These are phyloP conservation scores for Aotearoamyces nothofagi DNA, from an alignment of 2,329 filamentous ascomycete species.

Conservation along the genomic window DNA sequence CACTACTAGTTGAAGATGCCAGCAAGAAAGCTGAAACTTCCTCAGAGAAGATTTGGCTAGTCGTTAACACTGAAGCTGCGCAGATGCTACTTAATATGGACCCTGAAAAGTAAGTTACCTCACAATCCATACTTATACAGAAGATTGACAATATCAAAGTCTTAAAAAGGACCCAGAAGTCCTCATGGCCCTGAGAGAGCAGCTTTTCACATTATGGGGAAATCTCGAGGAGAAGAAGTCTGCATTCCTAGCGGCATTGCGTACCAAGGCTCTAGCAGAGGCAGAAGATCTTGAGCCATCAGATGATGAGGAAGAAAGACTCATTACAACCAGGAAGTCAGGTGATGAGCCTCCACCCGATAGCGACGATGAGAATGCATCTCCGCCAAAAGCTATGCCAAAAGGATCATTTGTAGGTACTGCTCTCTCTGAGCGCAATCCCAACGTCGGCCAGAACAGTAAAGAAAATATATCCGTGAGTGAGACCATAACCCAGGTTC, in stretches of 20 bases:
- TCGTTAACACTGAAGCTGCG: constrained; percentile 46
- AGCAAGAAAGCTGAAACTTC: constrained; percentile 18
- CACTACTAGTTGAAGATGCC: constrained; percentile 62
- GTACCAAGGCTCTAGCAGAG: constrained; percentile 2
- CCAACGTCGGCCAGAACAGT: constrained; percentile 1
- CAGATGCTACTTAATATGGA: constrained; percentile 38
- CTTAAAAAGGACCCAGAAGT: constrained; percentile 35
- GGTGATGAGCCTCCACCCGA: constrained; percentile 3
- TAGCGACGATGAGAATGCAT: constrained; percentile 3
- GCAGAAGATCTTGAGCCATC: constrained; percentile 12
- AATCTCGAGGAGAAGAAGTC: constrained; percentile 60
- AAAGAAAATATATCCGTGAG: constrained; percentile 1
- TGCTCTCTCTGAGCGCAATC: constrained; percentile 1
- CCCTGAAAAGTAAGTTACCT: constrained; percentile 33
- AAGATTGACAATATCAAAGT: constrained; percentile 20
- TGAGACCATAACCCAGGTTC: constrained; percentile 5
- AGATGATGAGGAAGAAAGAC: constrained; percentile 12
- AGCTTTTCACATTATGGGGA: constrained; percentile 71
- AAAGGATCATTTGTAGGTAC: not conserved
- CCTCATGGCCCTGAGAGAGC: constrained; percentile 45
- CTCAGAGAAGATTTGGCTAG: constrained; percentile 43
- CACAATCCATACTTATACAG: constrained; percentile 2
- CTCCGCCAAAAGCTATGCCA: not conserved
- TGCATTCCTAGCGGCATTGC: constrained; percentile 14
- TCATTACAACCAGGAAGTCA: constrained; percentile 7